Evolutionary conservation across 1,139 yeast genomes (phyloP), one percentile per base, ranked within the genome.

Genomic region (Meyerozyma sp.): DNA sequence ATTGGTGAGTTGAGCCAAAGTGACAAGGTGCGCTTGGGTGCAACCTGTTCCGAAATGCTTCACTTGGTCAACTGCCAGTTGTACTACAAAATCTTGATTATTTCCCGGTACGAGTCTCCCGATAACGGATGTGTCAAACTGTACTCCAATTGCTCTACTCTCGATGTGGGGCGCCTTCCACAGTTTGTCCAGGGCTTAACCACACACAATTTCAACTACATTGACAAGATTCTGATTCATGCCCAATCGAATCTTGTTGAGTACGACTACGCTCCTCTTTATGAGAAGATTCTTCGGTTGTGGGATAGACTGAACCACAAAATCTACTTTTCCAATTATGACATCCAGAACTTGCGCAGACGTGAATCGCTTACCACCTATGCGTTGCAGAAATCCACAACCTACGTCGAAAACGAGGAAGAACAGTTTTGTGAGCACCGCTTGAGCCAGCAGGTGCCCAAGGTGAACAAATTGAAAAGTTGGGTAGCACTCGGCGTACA

Each of bases 401-500:
- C 48, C 13, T 57, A 51, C 43, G 44, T 50, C 5, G 61, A 56
- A 40, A 54, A 56, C 28, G 56, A 56, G 25, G 32, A 52, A 45
- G 37, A 46, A 45, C 36, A 43, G 14, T 20, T 20, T 27, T 42
- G 41, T 32, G 35, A 40, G 32, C 37, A 29, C 26, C 37, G 10
- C n/a, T 6, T 34, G 43, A 32, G 50, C 44, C 42, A 39, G 23
- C 29, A 35, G 26, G 27, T 30, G 26, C 36, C 40, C 11, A 56
- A 55, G 40, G 49, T 58, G 13, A 52, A 47, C 37, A 55, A 56
- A 39, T 51, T 61, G 40, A 48, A 42, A 21, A 60, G 59, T 48
- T 59, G 66, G 64, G 50, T 54, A 28, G 49, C 59, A 3, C 52
- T 56, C 35, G 57, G 56, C 42, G 48, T 54, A 29, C 42, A 49